These are phyloP conservation scores for Chenopodium album DNA, from an alignment of 148 eudicot species.

Conservation along the genomic window DNA sequence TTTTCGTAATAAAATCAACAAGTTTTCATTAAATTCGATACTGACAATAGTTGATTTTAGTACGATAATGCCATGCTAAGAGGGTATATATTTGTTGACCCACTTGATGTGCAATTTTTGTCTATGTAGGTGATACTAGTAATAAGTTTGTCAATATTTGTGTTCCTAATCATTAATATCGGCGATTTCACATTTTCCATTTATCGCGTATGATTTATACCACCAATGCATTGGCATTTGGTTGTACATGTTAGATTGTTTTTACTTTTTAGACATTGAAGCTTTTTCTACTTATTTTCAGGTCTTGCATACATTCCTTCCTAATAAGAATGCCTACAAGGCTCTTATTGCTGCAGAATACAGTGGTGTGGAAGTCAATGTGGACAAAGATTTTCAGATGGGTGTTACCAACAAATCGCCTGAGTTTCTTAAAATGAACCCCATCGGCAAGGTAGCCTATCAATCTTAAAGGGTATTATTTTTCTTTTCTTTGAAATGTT, in stretches of 20 bases:
- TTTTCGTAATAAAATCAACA: no score
- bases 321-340: conserved; percentile 68
- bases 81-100: no score
- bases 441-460: conserved; percentile 63
- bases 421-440: conserved; percentile 69
- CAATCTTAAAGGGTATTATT: not conserved
- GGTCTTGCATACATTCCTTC: conserved; percentile 47
- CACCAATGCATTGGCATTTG: not conserved
- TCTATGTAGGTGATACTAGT: no score
- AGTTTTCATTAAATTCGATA: no score
- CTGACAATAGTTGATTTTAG: no score
- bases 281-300: conserved; percentile 16
- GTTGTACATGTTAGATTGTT: not conserved
- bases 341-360: conserved; percentile 72
- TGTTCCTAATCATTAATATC: not conserved
- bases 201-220: not conserved
- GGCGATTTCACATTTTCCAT: not conserved
- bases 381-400: conserved; percentile 54
- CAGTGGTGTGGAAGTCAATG: conserved; percentile 53
- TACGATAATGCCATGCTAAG: no score
- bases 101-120: no score
- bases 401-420: conserved; percentile 70
- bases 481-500: not conserved
- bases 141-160: not conserved
- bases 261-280: not conserved